These are phyloP conservation scores for Microsporum audouinii DNA, from an alignment of 2,329 filamentous ascomycete genomes.

Conservation along the genomic window DNA sequence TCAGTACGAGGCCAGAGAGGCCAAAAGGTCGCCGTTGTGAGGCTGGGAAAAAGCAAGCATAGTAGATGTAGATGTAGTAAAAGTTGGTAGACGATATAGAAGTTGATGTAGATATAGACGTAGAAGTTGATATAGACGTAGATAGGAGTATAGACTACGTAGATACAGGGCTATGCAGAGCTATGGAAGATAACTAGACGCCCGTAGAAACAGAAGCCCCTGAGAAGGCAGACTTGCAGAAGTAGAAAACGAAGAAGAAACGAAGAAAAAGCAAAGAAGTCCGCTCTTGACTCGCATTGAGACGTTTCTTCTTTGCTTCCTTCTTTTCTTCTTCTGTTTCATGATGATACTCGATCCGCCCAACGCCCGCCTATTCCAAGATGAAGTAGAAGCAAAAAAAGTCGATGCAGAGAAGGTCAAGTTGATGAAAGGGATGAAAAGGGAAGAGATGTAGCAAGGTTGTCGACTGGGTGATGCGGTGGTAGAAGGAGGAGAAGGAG, in stretches of 20 bases:
- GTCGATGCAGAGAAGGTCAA: no score
- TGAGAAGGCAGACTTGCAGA: background rate
- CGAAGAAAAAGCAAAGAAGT: background rate
- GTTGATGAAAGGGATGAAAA: no score
- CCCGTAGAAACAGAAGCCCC: background rate
- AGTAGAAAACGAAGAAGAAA: background rate
- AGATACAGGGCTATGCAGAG: background rate
- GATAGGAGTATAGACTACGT: background rate
- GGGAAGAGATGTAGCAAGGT: no score
- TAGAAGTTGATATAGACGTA: background rate
- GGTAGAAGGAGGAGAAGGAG: background rate
- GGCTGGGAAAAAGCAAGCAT: constrained; percentile 1
- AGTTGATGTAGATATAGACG: background rate
- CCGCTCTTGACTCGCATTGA: background rate
- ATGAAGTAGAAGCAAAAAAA: no score
- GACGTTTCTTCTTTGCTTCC: background rate
- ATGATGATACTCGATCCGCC: no score
- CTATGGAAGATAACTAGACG: background rate
- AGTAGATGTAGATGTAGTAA: background rate
- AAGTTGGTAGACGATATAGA: background rate
- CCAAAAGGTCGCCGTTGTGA: background rate
- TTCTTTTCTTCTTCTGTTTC: no score
- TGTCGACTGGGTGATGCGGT: no score
- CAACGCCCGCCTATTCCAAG: no score
- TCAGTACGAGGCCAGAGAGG: background rate